Conservation (phyloP, 2,329 filamentous ascomycete species). For the Aspergillus unguis region DNA sequence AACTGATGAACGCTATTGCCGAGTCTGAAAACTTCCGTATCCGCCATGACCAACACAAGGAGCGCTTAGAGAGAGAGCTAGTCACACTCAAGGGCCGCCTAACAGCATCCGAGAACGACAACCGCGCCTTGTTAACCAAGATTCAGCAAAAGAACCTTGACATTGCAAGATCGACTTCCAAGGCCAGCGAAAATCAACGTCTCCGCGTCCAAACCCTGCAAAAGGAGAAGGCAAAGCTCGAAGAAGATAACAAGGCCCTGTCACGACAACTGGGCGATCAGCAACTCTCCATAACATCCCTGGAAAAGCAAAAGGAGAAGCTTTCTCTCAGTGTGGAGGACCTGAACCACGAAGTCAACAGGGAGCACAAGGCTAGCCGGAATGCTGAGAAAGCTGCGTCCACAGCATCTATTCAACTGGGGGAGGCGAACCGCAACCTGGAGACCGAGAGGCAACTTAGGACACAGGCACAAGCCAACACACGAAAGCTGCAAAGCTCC, state of each 20-base stretch:
- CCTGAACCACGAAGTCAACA: conserved; percentile 83
- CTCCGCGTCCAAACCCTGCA: conserved; percentile 72
- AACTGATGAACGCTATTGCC: conserved; percentile 79
- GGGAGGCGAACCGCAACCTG: conserved; percentile 82
- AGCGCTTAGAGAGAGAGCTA: conserved; percentile 85
- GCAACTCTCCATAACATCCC: conserved; percentile 73
- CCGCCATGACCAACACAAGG: conserved; percentile 90
- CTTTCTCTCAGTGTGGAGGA: conserved; percentile 84
- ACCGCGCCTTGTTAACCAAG: conserved; percentile 91
- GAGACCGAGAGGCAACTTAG: conserved; percentile 87
- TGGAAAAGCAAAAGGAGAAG: conserved; percentile 95
- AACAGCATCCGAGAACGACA: conserved; percentile 92
- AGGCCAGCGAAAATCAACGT: conserved; percentile 78
- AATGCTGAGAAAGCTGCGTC: conserved; percentile 88
- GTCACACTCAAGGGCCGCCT: conserved; percentile 87
- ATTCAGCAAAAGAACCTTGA: conserved; percentile 96
- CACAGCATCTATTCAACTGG: conserved; percentile 74
- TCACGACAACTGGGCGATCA: conserved; percentile 81
- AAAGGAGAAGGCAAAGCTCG: conserved; percentile 74
- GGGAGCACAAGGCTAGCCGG: conserved; percentile 83
- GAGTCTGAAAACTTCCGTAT: conserved; percentile 86
- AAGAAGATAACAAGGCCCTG: conserved; percentile 77
- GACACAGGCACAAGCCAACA: conserved; percentile 78
- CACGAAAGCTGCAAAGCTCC: conserved; percentile 72
- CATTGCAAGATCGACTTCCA: conserved; percentile 84